These are phyloP conservation scores for Colletotrichum navitas DNA, from an alignment of 2,329 filamentous ascomycete genomes.

Conservation along the genomic window DNA sequence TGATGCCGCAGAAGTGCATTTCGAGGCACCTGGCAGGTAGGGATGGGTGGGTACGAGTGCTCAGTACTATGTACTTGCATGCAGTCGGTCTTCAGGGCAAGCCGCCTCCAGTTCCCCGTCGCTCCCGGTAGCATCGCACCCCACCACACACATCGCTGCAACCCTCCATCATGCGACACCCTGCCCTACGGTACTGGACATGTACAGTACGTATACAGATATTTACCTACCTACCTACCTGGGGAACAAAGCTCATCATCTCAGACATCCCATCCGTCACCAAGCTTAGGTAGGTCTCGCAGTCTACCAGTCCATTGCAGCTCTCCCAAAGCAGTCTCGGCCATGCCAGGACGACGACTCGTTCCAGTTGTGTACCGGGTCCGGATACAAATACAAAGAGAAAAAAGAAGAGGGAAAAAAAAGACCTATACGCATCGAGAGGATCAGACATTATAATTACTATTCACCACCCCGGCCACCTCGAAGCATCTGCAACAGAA, in stretches of 20 bases:
- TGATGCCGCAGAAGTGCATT: conserved; percentile 14
- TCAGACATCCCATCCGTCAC: conserved; percentile 12
- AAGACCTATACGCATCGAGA: neutral
- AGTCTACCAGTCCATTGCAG: neutral
- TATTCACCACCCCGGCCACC: neutral
- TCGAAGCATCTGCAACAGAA: neutral
- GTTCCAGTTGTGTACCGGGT: neutral
- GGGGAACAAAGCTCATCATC: conserved; percentile 9
- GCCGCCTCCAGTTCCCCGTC: conserved; percentile 31
- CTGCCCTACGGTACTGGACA: neutral
- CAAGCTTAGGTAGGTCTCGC: neutral
- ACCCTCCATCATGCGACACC: neutral
- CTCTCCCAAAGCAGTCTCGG: neutral
- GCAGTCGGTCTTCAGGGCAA: too few species aligned
- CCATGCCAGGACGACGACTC: neutral
- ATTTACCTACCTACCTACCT: neutral
- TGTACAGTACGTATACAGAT: neutral
- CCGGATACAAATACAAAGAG: neutral
- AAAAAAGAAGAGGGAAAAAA: too few species aligned
- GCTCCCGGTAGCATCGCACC: neutral
- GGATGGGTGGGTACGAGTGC: neutral
- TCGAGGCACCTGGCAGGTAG: conserved; percentile 31
- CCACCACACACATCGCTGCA: neutral
- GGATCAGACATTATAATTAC: neutral
- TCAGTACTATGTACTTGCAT: too few species aligned